A percentile compares a stretch with the other conserved stretches of the same genome.
phyloP scores from a whole-genome alignment of 805 yeast species.

The Lachancea meyersii region DNA sequence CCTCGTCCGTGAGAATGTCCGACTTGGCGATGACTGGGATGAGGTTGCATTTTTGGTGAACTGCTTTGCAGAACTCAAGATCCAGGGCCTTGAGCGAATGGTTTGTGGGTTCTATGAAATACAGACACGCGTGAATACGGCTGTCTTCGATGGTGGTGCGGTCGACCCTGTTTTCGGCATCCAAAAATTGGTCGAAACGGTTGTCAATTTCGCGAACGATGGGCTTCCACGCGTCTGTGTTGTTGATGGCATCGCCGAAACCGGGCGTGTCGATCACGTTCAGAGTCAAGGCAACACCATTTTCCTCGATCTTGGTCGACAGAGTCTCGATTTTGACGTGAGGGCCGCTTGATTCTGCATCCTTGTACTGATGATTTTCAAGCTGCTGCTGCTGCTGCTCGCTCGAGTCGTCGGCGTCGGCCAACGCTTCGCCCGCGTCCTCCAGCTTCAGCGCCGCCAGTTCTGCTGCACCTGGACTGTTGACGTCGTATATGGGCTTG shows the following conservation, averaged over 20 bases:
- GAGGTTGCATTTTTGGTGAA: conserved; percentile 86
- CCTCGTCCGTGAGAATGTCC: conserved; percentile 86
- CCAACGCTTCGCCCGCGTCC: conserved; percentile 2
- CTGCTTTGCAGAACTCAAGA: conserved; percentile 76
- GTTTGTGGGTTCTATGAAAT: conserved; percentile 96
- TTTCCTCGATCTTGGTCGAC: conserved; percentile 78
- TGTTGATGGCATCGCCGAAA: conserved; percentile 85
- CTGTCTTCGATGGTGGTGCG: conserved; percentile 68
- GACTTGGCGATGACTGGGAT: conserved; percentile 94
- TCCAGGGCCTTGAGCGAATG: conserved; percentile 87
- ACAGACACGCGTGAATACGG: conserved; percentile 87
- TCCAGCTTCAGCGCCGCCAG: conserved; percentile 12
- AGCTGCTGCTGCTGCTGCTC: conserved; percentile 10
- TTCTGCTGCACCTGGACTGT: conserved; percentile 10
- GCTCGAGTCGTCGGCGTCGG: conserved; percentile 2
- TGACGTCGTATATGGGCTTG: conserved; percentile 43
- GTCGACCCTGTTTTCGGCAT: conserved; percentile 77
- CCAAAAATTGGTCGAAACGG: conserved; percentile 84
- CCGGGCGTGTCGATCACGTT: conserved; percentile 89
- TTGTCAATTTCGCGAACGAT: conserved; percentile 81
- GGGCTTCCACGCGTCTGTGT: conserved; percentile 78
- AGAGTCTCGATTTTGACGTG: conserved; percentile 54
- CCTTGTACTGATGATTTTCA: conserved; percentile 6
- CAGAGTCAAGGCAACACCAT: conserved; percentile 80
- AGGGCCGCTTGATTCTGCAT: not conserved